Conservation (phyloP, 768 basidiomycete species). For the Boletus tylopilopsis region DNA sequence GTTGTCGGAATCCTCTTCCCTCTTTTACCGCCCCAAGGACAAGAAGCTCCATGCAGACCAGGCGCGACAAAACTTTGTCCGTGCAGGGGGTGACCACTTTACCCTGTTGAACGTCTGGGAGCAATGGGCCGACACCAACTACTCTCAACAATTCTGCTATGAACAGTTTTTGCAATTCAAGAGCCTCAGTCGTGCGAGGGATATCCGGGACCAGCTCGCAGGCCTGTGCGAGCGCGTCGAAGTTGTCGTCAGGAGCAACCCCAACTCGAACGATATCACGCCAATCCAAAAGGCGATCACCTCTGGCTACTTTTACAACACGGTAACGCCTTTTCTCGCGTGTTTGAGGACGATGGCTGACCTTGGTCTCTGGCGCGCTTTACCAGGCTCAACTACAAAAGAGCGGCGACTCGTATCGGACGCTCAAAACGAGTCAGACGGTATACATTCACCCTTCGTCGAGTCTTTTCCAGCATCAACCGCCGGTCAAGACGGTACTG, state of each 20-base stretch:
- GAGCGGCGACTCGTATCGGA: constrained; percentile 95
- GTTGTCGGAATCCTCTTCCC: constrained; percentile 91
- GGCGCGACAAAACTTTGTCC: constrained; percentile 95
- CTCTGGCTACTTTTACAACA: constrained; percentile 94
- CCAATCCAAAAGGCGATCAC: constrained; percentile 95
- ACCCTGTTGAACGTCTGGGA: constrained; percentile 98
- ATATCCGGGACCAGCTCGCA: constrained; percentile 94
- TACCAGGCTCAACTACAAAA: constrained; percentile 85
- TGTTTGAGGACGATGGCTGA: not conserved
- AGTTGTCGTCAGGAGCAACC: constrained; percentile 80
- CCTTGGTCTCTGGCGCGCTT: not conserved
- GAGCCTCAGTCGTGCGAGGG: constrained; percentile 88
- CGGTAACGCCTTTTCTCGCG: constrained; percentile 45
- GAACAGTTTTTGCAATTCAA: constrained; percentile 96
- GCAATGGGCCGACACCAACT: constrained; percentile 98
- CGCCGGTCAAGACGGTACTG: constrained; percentile 83
- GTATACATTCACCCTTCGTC: constrained; percentile 97
- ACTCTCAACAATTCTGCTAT: constrained; percentile 95
- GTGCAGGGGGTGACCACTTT: constrained; percentile 95
- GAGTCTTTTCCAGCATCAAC: constrained; percentile 91
- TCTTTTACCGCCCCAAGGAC: constrained; percentile 97
- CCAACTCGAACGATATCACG: constrained; percentile 89
- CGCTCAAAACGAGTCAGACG: constrained; percentile 92
- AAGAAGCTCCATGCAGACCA: constrained; percentile 98
- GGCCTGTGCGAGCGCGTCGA: constrained; percentile 96